phyloP scores from a whole-genome alignment of 805 yeast species.

The Nakazawaea anatomiae region DNA sequence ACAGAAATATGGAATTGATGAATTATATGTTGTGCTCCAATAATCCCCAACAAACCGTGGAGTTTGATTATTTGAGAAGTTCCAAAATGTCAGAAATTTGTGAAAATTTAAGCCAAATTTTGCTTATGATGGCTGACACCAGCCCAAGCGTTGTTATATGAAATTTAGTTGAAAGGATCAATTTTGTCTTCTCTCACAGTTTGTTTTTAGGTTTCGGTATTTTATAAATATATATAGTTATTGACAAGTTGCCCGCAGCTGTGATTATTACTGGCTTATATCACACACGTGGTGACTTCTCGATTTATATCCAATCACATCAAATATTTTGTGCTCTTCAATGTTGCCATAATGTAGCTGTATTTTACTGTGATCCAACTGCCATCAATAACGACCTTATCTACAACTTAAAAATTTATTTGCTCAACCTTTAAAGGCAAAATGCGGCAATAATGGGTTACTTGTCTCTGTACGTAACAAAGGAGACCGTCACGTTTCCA shows the following conservation, averaged over 20 bases:
- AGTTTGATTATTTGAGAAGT: neutral
- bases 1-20: constrained; percentile 8
- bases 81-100: neutral
- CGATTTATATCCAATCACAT: no score
- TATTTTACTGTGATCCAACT: no score
- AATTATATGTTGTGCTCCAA: neutral
- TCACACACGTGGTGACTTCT: neutral
- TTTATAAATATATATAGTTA: no score
- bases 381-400: no score
- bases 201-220: neutral
- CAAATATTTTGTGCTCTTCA: no score
- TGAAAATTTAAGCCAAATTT: neutral
- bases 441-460: no score
- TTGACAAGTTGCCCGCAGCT: neutral
- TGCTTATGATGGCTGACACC: constrained; percentile 5
- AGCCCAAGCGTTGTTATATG: neutral
- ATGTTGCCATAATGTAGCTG: no score
- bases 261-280: neutral
- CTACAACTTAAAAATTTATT: no score
- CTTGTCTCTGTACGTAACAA: no score
- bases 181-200: neutral
- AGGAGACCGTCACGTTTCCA: no score
- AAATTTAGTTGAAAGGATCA: neutral
- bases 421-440: no score
- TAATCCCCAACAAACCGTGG: neutral